Evolutionary conservation across 441 rosid genomes (phyloP).

Genomic region (Aleurites moluccanus): DNA sequence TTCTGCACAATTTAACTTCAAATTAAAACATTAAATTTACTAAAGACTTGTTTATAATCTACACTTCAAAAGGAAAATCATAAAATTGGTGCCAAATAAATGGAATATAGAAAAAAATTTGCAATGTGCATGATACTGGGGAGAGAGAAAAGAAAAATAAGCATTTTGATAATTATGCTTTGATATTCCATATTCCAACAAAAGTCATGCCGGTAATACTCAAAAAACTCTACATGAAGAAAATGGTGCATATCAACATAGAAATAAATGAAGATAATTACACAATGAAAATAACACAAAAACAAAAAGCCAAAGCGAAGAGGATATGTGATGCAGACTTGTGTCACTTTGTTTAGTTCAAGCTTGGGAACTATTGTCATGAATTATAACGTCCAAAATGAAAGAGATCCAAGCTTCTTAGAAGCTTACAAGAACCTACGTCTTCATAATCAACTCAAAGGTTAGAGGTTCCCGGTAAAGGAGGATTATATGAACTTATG

Average conservation of each 20-base stretch:
- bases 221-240: neutral
- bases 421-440: neutral
- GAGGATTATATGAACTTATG: neutral
- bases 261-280: too few species aligned
- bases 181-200: neutral
- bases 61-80: slow-evolving; percentile 8
- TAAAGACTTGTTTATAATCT: neutral
- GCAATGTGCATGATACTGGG: slow-evolving; percentile 4
- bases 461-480: neutral
- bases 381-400: neutral
- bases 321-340: neutral
- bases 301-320: neutral
- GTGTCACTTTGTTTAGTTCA: neutral
- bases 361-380: neutral
- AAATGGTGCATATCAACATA: neutral
- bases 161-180: neutral
- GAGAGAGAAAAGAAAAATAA: neutral
- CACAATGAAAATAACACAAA: neutral
- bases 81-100: slow-evolving; percentile 5
- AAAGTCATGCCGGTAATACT: neutral
- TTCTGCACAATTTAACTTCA: slow-evolving; percentile 49
- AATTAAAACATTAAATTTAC: slow-evolving; percentile 22
- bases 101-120: neutral
- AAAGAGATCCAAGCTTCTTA: neutral
- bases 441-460: slow-evolving; percentile 1